These are phyloP conservation scores for Kurtzmaniella fragi DNA, from an alignment of 805 yeast species.

Conservation along the genomic window DNA sequence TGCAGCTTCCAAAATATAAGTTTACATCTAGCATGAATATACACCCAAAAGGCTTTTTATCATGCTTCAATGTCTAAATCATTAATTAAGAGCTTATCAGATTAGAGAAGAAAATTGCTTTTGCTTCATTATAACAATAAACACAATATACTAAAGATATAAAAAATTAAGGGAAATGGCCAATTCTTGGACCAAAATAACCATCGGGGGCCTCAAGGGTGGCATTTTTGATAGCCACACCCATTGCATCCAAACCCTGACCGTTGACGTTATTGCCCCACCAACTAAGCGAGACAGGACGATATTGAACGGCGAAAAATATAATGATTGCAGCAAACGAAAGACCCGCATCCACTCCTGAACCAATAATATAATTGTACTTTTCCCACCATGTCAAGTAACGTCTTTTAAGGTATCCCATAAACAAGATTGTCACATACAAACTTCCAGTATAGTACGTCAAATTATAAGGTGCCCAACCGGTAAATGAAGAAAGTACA, in stretches of 20 bases:
- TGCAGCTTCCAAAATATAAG: too few relatives aligned
- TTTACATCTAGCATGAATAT: too few relatives aligned
- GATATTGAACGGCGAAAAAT: slow-evolving; percentile 44
- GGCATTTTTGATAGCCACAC: slow-evolving; percentile 9
- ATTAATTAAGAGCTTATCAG: too few relatives aligned
- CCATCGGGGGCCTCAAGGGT: slow-evolving; percentile 22
- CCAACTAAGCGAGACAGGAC: slow-evolving; percentile 40
- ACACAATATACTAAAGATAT: too few relatives aligned
- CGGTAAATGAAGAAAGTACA: slow-evolving; percentile 25
- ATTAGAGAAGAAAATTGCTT: slow-evolving; percentile 10
- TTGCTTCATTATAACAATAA: slow-evolving; percentile 18
- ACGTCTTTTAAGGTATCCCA: slow-evolving; percentile 22
- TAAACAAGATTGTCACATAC: slow-evolving; percentile 19
- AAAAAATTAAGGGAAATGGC: slow-evolving; percentile 1
- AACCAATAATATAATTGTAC: slow-evolving; percentile 26
- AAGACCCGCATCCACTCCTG: slow-evolving; percentile 47
- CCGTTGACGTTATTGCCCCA: slow-evolving; percentile 47
- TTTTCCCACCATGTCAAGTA: slow-evolving; percentile 31
- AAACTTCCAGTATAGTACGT: slow-evolving; percentile 24
- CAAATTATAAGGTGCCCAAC: slow-evolving; percentile 30
- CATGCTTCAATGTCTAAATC: too few relatives aligned
- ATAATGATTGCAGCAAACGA: slow-evolving; percentile 49
- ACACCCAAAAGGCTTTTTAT: too few relatives aligned
- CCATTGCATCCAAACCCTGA: too few relatives aligned
- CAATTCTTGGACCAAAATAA: too few relatives aligned